These are phyloP conservation scores for Sideroxylon spinosum DNA, from an alignment of 179 eudicot species.

Conservation along the genomic window DNA sequence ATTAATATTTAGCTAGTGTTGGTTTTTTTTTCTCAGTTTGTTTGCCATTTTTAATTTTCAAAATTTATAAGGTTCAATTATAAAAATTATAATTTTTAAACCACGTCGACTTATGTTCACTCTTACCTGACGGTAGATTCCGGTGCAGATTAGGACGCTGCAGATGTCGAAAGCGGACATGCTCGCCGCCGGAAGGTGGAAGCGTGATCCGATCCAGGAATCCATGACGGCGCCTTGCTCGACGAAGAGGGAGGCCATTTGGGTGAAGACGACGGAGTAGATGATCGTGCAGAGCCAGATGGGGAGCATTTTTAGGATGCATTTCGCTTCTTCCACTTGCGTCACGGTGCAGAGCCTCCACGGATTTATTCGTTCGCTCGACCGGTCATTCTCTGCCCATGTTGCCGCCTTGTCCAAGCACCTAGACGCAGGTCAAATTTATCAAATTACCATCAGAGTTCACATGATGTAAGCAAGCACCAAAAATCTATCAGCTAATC, in stretches of 20 bases:
- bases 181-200: slow-evolving; percentile 57
- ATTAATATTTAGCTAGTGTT: no score
- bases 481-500: no score
- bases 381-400: slow-evolving; percentile 25
- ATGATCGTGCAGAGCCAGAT: slow-evolving; percentile 65
- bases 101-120: no score
- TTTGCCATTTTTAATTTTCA: no score
- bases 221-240: slow-evolving; percentile 61
- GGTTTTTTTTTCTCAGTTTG: no score
- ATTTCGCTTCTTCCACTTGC: slow-evolving; percentile 65
- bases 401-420: slow-evolving; percentile 56
- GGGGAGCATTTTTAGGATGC: slow-evolving; percentile 49
- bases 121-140: slow-evolving; percentile 44
- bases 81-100: no score
- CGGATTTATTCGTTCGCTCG: slow-evolving; percentile 23
- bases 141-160: slow-evolving; percentile 48
- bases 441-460: not conserved
- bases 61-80: no score
- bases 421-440: slow-evolving; percentile 16
- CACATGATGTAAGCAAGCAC: no score
- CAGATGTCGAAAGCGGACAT: slow-evolving; percentile 54
- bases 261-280: slow-evolving; percentile 57
- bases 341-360: slow-evolving; percentile 59
- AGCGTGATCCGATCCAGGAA: slow-evolving; percentile 26
- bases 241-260: slow-evolving; percentile 62